Evolutionary conservation across 202 grass and related monocot genomes (phyloP).

Genomic region (Carex sylvatica): DNA sequence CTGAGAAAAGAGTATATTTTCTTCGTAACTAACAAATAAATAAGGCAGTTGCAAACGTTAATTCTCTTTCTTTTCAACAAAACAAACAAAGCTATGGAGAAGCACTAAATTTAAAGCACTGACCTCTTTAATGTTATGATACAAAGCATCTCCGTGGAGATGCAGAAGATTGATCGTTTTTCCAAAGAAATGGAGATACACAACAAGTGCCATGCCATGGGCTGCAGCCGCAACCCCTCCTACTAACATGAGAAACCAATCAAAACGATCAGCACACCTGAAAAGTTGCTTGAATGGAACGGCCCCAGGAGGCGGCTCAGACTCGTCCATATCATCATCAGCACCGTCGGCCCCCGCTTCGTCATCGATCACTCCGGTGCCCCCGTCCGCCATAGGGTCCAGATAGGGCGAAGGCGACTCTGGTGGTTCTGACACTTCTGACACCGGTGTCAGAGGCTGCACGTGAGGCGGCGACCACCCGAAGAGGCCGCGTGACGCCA

Average conservation of each 20-base stretch:
- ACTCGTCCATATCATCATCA: constrained; percentile 64
- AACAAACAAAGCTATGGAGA: background rate
- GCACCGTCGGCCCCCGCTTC: constrained; percentile 9
- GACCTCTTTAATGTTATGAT: constrained; percentile 67
- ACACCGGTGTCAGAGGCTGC: constrained; percentile 94
- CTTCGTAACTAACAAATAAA: background rate
- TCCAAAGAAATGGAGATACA: constrained; percentile 95
- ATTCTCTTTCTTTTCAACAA: background rate
- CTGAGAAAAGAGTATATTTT: background rate
- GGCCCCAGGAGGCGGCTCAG: constrained; percentile 75
- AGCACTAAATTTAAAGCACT: background rate
- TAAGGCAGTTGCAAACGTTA: background rate
- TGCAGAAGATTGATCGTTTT: constrained; percentile 68
- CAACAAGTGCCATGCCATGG: constrained; percentile 89
- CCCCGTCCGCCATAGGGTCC: constrained; percentile 48
- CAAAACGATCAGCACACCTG: constrained; percentile 79
- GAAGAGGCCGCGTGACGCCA: constrained; percentile 91
- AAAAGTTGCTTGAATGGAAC: constrained; percentile 93
- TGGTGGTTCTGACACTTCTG: constrained; percentile 91
- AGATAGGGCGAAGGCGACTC: constrained; percentile 92
- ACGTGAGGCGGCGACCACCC: constrained; percentile 98
- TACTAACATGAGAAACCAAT: constrained; percentile 77
- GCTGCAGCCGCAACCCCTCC: constrained; percentile 66
- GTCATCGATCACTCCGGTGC: constrained; percentile 40
- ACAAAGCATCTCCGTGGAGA: constrained; percentile 38